phyloP scores from a whole-genome alignment of 2,329 filamentous ascomycete genomes.

The Trichoderma cornu-damae region DNA sequence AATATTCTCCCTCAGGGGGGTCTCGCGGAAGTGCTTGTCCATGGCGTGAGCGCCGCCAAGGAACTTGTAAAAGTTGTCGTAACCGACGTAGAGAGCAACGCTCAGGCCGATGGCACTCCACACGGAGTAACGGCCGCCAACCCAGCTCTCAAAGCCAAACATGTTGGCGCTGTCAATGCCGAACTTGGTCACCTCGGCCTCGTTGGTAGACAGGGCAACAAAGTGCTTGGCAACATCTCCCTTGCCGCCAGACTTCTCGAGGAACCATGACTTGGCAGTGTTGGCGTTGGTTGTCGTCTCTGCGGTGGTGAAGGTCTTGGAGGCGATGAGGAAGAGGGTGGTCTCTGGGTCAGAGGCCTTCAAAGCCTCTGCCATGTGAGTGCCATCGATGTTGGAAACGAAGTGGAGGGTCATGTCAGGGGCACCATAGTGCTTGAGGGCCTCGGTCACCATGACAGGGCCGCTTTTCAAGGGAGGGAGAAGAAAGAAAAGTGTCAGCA shows the following conservation, averaged over 20 bases:
- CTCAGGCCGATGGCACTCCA: slow-evolving; percentile 98
- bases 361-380: slow-evolving; percentile 92
- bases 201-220: slow-evolving; percentile 94
- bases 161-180: slow-evolving; percentile 99
- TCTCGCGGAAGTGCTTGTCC: slow-evolving; percentile 95
- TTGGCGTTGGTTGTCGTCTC: slow-evolving; percentile 97
- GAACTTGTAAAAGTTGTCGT: slow-evolving; percentile 96
- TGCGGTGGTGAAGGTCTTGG: slow-evolving; percentile 98
- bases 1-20: slow-evolving; percentile 91
- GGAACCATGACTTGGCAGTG: slow-evolving; percentile 95
- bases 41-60: slow-evolving; percentile 90
- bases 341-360: slow-evolving; percentile 88
- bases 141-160: slow-evolving; percentile 99
- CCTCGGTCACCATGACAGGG: slow-evolving; percentile 98
- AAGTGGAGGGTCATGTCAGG: slow-evolving; percentile 88
- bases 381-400: slow-evolving; percentile 99
- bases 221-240: slow-evolving; percentile 97
- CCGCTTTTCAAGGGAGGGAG: slow-evolving; percentile 54
- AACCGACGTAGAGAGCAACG: slow-evolving; percentile 91
- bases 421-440: slow-evolving; percentile 89
- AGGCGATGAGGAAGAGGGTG: slow-evolving; percentile 96
- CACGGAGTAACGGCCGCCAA: slow-evolving; percentile 95
- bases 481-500: not conserved
- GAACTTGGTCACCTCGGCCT: slow-evolving; percentile 92
- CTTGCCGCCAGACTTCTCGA: slow-evolving; percentile 70